Evolutionary conservation across 148 eudicot genomes (phyloP), one percentile per base, ranked within the genome.

Genomic region (Arbutus unedo): DNA sequence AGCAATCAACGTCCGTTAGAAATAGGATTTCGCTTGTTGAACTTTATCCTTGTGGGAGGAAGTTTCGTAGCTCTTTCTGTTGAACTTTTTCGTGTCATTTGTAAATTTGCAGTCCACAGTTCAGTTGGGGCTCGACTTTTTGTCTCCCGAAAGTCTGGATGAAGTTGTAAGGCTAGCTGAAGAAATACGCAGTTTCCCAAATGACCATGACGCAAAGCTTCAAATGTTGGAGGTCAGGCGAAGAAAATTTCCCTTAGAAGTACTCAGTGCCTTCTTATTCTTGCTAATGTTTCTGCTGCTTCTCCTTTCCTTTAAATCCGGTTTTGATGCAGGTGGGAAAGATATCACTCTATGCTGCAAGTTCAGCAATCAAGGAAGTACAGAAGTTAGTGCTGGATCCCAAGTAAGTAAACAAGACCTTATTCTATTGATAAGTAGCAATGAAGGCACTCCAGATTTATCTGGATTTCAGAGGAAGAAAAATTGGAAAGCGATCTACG

Each of bases 311-410:
- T 72, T 45, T 11, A 80, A 79, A 41, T 70, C 31, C 3, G 44
- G 47, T 83, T 77, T 19, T 87, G 77, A 54, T 89, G 84, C 93
- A 96, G 99, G 97, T 94, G 13, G 98, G 99, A 56, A 96, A 96
- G 85, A 90, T 94, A 76, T 96, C 98, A 54, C 88, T 96, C 14
- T 96, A 96, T 79, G 95, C 99, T 51, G 99, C 99, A 82, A 96
- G 99, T 83, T 93, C 97, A 51, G 97, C 99, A 74, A 96, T 96
- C 54, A 96, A 92, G 88, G 99, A 94, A 83, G 98, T 96, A 78
- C 97, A 91, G 83, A 94, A 94, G 86, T 84, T 96, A 86, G 99
- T 94, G 79, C 89, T 96, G 78, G 99, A 96, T 86, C 92, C 93
- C 79, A 96, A 94, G 99, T 96, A 93, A 91, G 97, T 77, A 85